A percentile compares a stretch with the other conserved stretches of the same genome.
Conservation (phyloP, 192 early-diverging fungal genomes). For the Thoreauomyces humboldtii region DNA sequence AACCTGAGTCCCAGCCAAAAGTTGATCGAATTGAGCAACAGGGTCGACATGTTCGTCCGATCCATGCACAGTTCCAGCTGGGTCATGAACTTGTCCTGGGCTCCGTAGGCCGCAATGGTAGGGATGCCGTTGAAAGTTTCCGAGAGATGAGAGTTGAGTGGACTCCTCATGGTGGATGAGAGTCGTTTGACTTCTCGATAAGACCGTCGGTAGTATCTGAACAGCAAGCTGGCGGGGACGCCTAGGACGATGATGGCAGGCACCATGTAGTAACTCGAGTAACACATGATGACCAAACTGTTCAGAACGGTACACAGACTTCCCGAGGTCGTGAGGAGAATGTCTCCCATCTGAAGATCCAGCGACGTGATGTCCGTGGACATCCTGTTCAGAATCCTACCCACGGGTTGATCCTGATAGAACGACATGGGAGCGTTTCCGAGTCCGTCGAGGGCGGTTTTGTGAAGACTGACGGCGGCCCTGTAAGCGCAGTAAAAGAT, state of each 20-base stretch:
- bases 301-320: slow-evolving; percentile 59
- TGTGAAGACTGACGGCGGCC: slow-evolving; percentile 21
- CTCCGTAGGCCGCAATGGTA: slow-evolving; percentile 20
- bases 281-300: slow-evolving; percentile 56
- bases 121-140: slow-evolving; percentile 32
- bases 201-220: slow-evolving; percentile 29
- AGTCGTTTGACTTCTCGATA: slow-evolving; percentile 29
- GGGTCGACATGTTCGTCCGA: not conserved
- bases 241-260: slow-evolving; percentile 14
- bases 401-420: slow-evolving; percentile 60
- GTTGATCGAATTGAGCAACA: not conserved
- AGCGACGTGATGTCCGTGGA: slow-evolving; percentile 56
- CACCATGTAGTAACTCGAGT: slow-evolving; percentile 61
- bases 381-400: slow-evolving; percentile 77
- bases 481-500: not conserved
- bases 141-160: slow-evolving; percentile 25
- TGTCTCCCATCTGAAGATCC: slow-evolving; percentile 52
- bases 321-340: not conserved
- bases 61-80: not conserved
- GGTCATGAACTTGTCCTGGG: slow-evolving; percentile 7
- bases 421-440: slow-evolving; percentile 48
- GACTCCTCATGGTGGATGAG: slow-evolving; percentile 23
- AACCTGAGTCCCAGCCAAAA: slow-evolving; percentile 27
- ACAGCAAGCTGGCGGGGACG: slow-evolving; percentile 23
- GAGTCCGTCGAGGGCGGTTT: slow-evolving; percentile 28